phyloP scores from a whole-genome alignment of 371 early-diverging fungal genomes.

The Rhizopus arrhizus region DNA sequence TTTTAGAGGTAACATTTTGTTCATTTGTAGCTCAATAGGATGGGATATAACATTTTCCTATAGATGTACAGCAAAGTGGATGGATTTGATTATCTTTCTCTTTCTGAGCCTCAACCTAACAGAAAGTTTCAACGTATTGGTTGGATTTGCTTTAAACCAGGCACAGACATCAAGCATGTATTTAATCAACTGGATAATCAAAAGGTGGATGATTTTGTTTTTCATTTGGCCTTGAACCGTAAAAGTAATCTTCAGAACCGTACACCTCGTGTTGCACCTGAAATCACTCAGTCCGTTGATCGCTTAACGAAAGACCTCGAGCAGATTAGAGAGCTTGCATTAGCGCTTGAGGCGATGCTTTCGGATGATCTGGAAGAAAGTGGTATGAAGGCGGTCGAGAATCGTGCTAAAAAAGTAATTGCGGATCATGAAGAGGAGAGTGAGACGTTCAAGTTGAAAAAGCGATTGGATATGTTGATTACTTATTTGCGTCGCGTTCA shows the following conservation, averaged over 20 bases:
- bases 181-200: constrained; percentile 64
- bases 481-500: constrained; percentile 90
- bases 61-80: constrained; percentile 71
- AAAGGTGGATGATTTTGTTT: constrained; percentile 74
- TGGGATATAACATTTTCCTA: neutral
- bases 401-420: constrained; percentile 41
- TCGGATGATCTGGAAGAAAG: constrained; percentile 30
- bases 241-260: constrained; percentile 51
- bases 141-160: constrained; percentile 88
- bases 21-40: neutral
- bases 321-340: constrained; percentile 65
- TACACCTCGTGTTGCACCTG: constrained; percentile 62
- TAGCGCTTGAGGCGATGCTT: constrained; percentile 52
- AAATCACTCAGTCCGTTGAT: constrained; percentile 59
- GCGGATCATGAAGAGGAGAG: constrained; percentile 23
- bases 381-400: constrained; percentile 36
- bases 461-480: constrained; percentile 79
- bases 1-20: constrained; percentile 65
- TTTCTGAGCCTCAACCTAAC: constrained; percentile 86
- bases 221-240: constrained; percentile 72
- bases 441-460: constrained; percentile 47
- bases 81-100: constrained; percentile 82
- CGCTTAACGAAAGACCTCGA: constrained; percentile 74
- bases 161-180: constrained; percentile 77
- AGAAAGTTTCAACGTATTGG: constrained; percentile 88